phyloP scores from a whole-genome alignment of 148 eudicot species.

The Drosera capensis region DNA sequence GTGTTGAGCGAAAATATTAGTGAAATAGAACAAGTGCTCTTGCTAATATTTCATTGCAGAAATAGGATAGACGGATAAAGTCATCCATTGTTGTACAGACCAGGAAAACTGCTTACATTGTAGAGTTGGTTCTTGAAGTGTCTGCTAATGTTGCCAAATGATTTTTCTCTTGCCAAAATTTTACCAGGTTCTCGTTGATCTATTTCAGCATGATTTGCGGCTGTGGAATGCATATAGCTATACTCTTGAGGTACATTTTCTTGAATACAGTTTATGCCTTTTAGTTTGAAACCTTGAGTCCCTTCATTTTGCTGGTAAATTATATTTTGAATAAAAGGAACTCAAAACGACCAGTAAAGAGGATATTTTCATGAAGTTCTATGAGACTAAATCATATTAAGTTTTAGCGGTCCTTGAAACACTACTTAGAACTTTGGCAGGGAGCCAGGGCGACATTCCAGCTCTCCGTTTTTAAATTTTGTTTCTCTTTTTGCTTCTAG shows the following conservation, averaged over 20 bases:
- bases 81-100: no score
- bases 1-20: no score
- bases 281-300: not conserved
- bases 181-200: conserved; percentile 72
- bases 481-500: conserved; percentile 9
- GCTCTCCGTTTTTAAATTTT: not conserved
- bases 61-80: no score
- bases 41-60: no score
- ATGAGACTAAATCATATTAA: not conserved
- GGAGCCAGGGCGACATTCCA: no score
- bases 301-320: no score
- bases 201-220: conserved; percentile 76
- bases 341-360: no score
- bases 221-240: conserved; percentile 70
- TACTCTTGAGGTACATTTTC: conserved; percentile 47
- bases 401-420: not conserved
- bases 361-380: not conserved
- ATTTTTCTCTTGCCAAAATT: conserved; percentile 1
- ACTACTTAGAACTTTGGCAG: no score
- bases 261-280: not conserved
- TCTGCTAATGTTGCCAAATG: not conserved
- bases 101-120: not conserved
- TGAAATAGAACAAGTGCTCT: no score
- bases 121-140: not conserved
- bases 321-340: no score